These are phyloP conservation scores for Tricholoma matsutake DNA, from an alignment of 768 basidiomycete species.

Conservation along the genomic window DNA sequence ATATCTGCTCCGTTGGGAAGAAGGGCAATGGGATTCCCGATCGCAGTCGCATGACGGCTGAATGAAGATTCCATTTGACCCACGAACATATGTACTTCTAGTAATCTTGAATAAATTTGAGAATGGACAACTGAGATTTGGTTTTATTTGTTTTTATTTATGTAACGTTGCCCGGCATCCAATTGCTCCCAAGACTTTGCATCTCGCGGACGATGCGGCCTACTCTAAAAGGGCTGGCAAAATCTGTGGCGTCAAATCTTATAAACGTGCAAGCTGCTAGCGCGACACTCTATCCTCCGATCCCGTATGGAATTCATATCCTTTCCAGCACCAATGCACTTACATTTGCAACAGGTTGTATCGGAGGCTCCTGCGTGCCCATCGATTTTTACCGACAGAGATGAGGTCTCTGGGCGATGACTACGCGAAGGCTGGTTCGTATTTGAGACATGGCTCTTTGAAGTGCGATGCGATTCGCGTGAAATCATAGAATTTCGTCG, in stretches of 20 bases:
- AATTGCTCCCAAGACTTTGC: too few species aligned
- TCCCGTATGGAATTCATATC: constrained; percentile 57
- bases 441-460: not conserved
- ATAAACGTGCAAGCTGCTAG: constrained; percentile 62
- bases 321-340: not conserved
- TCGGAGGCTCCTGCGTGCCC: constrained; percentile 76
- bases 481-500: constrained; percentile 74
- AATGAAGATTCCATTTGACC: not conserved
- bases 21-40: constrained; percentile 39
- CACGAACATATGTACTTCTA: too few species aligned
- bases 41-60: constrained; percentile 19
- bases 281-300: constrained; percentile 72
- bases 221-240: constrained; percentile 46
- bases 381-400: constrained; percentile 66
- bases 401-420: constrained; percentile 84
- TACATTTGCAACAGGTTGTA: constrained; percentile 55
- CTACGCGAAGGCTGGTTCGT: constrained; percentile 76
- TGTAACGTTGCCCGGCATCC: too few species aligned
- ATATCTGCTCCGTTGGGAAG: constrained; percentile 33
- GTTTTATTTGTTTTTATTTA: too few species aligned
- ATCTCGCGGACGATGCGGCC: constrained; percentile 31
- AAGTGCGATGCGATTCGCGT: not conserved
- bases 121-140: too few species aligned
- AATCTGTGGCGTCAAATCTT: constrained; percentile 54
- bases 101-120: not conserved